These are phyloP conservation scores for Pythium oligandrum DNA, from an alignment of 352 stramenopile species.

Conservation along the genomic window DNA sequence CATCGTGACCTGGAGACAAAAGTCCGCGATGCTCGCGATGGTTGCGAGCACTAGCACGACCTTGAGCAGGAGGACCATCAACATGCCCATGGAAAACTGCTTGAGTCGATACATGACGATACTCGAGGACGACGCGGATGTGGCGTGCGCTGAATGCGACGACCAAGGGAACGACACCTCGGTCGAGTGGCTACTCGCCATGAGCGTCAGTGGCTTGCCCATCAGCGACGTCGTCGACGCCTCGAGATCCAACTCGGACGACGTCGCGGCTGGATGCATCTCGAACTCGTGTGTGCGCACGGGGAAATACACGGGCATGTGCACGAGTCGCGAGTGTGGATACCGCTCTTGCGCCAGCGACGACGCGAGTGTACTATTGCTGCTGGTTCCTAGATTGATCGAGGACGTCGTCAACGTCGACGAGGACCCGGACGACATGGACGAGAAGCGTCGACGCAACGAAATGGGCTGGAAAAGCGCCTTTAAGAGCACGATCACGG, in stretches of 20 bases:
- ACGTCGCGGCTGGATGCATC: neutral
- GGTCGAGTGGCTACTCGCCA: slow-evolving; percentile 19
- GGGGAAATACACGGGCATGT: slow-evolving; percentile 59
- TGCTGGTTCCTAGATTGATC: neutral
- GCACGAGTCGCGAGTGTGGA: slow-evolving; percentile 20
- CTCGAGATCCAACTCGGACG: slow-evolving; percentile 15
- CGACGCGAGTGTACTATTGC: neutral
- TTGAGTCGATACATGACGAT: slow-evolving; percentile 13
- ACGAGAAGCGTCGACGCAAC: slow-evolving; percentile 15
- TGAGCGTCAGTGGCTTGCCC: slow-evolving; percentile 45
- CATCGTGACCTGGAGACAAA: slow-evolving; percentile 67
- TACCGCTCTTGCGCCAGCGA: slow-evolving; percentile 13
- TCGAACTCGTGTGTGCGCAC: slow-evolving; percentile 57
- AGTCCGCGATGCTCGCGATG: slow-evolving; percentile 61
- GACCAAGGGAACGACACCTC: slow-evolving; percentile 25
- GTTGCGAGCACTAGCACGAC: slow-evolving; percentile 46
- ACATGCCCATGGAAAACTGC: slow-evolving; percentile 1
- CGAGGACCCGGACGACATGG: slow-evolving; percentile 4
- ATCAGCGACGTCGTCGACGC: slow-evolving; percentile 10
- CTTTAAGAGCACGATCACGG: slow-evolving; percentile 65
- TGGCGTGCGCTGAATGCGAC: neutral
- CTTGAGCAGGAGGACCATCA: slow-evolving; percentile 38
- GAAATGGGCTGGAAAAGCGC: slow-evolving; percentile 36
- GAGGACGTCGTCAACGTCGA: neutral
- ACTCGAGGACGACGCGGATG: slow-evolving; percentile 5